phyloP scores from a whole-genome alignment of 108 stramenopile species.

The Mediolabrus comicus region DNA sequence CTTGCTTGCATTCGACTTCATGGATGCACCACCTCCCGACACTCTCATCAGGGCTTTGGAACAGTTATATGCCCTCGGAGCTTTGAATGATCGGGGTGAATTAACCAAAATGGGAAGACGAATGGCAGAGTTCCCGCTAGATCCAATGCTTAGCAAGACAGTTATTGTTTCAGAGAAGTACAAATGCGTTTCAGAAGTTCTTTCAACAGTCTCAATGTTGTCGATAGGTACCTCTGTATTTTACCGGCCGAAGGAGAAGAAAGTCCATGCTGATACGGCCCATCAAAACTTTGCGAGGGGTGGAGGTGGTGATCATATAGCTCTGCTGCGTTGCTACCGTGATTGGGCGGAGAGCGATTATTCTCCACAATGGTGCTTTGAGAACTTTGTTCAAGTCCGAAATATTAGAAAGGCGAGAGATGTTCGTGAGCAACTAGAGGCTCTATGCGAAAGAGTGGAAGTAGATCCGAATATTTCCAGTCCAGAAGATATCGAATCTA shows the following conservation, averaged over 20 bases:
- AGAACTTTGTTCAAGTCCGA: slow-evolving; percentile 96
- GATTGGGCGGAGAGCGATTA: slow-evolving; percentile 95
- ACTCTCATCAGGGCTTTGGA: slow-evolving; percentile 95
- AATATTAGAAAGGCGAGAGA: slow-evolving; percentile 95
- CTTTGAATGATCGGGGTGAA: slow-evolving; percentile 97
- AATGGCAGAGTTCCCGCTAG: slow-evolving; percentile 99
- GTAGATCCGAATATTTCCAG: slow-evolving; percentile 79
- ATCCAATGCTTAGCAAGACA: slow-evolving; percentile 97
- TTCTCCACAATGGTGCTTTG: slow-evolving; percentile 97
- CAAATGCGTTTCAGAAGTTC: slow-evolving; percentile 88
- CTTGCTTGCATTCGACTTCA: slow-evolving; percentile 97
- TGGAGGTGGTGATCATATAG: slow-evolving; percentile 95
- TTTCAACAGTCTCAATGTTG: slow-evolving; percentile 96
- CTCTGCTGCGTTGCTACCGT: slow-evolving; percentile 87
- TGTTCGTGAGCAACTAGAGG: slow-evolving; percentile 97
- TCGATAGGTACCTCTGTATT: slow-evolving; percentile 93
- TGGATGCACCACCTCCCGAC: slow-evolving; percentile 96
- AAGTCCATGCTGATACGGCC: slow-evolving; percentile 97
- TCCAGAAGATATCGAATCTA: slow-evolving; percentile 73
- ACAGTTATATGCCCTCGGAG: slow-evolving; percentile 99
- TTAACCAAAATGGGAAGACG: slow-evolving; percentile 97
- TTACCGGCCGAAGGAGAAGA: slow-evolving; percentile 97
- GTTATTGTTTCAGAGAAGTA: slow-evolving; percentile 95
- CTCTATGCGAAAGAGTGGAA: slow-evolving; percentile 98
- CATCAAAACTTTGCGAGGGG: slow-evolving; percentile 96